A percentile compares a stretch with the other conserved stretches of the same genome.
phyloP scores from a whole-genome alignment of 257 asterid species.

The Fraxinus cuspidata region DNA sequence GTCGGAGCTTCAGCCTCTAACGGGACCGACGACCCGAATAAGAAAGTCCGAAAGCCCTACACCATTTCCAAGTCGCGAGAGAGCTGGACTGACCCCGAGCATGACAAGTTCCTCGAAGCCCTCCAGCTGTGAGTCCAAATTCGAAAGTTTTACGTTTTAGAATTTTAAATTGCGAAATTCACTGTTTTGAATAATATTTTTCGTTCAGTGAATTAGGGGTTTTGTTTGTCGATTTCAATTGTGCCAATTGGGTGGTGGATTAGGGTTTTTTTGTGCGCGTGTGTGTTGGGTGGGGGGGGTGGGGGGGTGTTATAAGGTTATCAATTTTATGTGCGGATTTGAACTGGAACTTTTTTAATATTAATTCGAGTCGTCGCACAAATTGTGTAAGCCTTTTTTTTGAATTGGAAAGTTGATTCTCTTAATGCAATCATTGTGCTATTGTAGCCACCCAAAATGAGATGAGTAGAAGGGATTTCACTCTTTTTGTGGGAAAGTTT shows the following conservation, averaged over 20 bases:
- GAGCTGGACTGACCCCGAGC: slow-evolving; percentile 98
- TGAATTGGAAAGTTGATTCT: neutral
- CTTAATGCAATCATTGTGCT: neutral
- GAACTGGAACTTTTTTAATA: neutral
- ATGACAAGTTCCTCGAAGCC: slow-evolving; percentile 93
- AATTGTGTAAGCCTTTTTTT: neutral
- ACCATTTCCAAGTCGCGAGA: slow-evolving; percentile 88
- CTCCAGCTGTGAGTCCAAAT: slow-evolving; percentile 71
- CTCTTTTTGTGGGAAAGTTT: neutral
- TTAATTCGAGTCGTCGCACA: neutral
- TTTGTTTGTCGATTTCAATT: slow-evolving; percentile 28
- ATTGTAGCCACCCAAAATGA: neutral
- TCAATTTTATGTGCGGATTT: slow-evolving; percentile 1
- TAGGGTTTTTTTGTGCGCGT: neutral
- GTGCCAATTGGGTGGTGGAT: neutral
- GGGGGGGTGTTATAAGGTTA: neutral
- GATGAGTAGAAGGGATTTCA: neutral
- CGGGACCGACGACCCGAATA: slow-evolving; percentile 59
- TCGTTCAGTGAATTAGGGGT: slow-evolving; percentile 43
- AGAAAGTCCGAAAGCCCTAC: slow-evolving; percentile 84
- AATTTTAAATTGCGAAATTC: neutral
- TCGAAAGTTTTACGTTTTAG: slow-evolving; percentile 1
- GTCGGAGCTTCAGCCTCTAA: slow-evolving; percentile 30
- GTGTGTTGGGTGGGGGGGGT: slow-evolving; percentile 1
- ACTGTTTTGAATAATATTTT: neutral